Conservation (phyloP, 2,329 filamentous ascomycete genomes). For the Sarocladium brachiariae region DNA sequence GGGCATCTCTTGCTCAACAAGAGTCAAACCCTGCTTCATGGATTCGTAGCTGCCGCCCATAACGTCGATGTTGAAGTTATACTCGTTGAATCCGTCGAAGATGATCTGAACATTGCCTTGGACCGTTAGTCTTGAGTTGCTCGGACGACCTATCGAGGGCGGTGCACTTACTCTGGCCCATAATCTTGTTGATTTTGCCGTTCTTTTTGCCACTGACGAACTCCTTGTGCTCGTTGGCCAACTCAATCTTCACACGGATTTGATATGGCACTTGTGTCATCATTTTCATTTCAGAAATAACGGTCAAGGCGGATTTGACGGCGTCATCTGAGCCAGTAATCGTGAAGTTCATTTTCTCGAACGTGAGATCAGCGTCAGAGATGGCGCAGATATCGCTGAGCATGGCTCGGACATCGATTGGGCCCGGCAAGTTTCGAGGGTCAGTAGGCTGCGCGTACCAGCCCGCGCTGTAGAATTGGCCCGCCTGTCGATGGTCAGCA, state of each 20-base stretch:
- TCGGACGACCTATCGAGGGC: background rate
- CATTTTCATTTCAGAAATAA: slow-evolving; percentile 87
- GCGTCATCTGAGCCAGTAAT: slow-evolving; percentile 95
- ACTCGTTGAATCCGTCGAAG: slow-evolving; percentile 98
- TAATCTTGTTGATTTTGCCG: slow-evolving; percentile 99
- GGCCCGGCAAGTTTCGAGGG: slow-evolving; percentile 49
- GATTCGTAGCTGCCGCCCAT: slow-evolving; percentile 88
- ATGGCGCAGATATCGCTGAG: slow-evolving; percentile 93
- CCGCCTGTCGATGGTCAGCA: slow-evolving; percentile 52
- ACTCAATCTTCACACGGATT: slow-evolving; percentile 95
- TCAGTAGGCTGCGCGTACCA: slow-evolving; percentile 89
- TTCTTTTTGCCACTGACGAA: slow-evolving; percentile 99
- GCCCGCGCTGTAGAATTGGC: slow-evolving; percentile 94
- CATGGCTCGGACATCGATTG: slow-evolving; percentile 80
- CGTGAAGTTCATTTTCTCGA: slow-evolving; percentile 89
- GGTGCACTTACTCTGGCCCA: slow-evolving; percentile 71
- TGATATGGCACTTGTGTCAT: slow-evolving; percentile 82
- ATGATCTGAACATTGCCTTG: slow-evolving; percentile 92
- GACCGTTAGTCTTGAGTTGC: slow-evolving; percentile 20
- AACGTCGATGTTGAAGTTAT: slow-evolving; percentile 99
- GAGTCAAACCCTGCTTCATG: slow-evolving; percentile 82
- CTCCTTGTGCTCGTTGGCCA: slow-evolving; percentile 98
- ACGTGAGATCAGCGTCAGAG: slow-evolving; percentile 88
- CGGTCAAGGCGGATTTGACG: slow-evolving; percentile 89
- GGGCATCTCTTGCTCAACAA: slow-evolving; percentile 98